These are phyloP conservation scores for Blastobotrys persicus DNA, from an alignment of 1,139 yeast genomes.

Conservation along the genomic window DNA sequence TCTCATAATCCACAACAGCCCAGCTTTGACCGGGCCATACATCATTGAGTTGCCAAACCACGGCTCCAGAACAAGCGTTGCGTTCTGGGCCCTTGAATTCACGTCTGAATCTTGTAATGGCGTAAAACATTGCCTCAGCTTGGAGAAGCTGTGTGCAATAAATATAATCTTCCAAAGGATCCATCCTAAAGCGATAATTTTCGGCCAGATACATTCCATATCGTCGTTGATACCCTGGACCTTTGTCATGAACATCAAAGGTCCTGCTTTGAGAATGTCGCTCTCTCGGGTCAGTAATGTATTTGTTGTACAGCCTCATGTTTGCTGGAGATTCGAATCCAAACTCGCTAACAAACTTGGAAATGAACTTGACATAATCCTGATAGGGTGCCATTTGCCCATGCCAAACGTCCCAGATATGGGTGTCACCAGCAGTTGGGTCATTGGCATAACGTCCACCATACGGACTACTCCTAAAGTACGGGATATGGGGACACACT, in stretches of 20 bases:
- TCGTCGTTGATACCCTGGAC: conserved; percentile 45
- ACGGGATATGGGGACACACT: conserved; percentile 36
- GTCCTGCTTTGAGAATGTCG: conserved; percentile 42
- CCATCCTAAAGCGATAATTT: conserved; percentile 38
- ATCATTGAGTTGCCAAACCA: conserved; percentile 52
- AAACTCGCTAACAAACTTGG: conserved; percentile 48
- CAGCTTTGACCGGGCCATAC: conserved; percentile 51
- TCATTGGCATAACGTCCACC: conserved; percentile 41
- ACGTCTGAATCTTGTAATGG: conserved; percentile 45
- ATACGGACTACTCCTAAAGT: conserved; percentile 48
- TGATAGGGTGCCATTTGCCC: conserved; percentile 47
- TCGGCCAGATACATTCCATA: conserved; percentile 44
- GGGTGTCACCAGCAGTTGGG: conserved; percentile 45
- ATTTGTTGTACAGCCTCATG: conserved; percentile 33
- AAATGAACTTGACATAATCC: conserved; percentile 42
- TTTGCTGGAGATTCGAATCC: conserved; percentile 48
- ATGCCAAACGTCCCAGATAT: conserved; percentile 54
- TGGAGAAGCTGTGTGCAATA: conserved; percentile 50
- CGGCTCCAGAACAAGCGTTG: conserved; percentile 41
- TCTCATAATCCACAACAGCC: conserved; percentile 44
- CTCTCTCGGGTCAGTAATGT: conserved; percentile 39
- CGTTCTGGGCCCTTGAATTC: conserved; percentile 41
- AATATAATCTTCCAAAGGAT: conserved; percentile 41
- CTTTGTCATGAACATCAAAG: conserved; percentile 44
- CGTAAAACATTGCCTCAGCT: conserved; percentile 46